phyloP scores from a whole-genome alignment of 169 alveolate genomes.

The Cryptosporidium sp. region DNA sequence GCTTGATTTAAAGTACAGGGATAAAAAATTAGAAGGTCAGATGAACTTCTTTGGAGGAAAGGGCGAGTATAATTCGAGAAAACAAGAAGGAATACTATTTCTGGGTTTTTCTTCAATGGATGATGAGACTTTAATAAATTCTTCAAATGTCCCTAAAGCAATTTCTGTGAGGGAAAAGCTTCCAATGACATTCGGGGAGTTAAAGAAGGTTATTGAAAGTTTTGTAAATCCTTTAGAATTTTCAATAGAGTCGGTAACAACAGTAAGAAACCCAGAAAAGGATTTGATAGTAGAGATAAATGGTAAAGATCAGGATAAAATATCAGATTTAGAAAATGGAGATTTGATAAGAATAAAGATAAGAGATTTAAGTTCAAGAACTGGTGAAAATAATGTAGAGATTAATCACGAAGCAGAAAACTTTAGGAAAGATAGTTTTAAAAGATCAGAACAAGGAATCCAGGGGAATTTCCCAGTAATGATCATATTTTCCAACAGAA shows the following conservation, averaged over 20 bases:
- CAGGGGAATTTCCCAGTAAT: slow-evolving; percentile 15
- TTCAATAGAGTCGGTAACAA: slow-evolving; percentile 35
- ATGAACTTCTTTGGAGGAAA: not conserved
- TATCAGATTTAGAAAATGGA: slow-evolving; percentile 14
- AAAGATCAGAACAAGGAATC: not conserved
- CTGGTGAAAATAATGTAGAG: not conserved
- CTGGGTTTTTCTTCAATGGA: slow-evolving; percentile 13
- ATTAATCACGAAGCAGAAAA: not conserved
- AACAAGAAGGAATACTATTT: slow-evolving; percentile 18
- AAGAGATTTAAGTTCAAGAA: not conserved
- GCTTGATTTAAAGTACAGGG: not conserved
- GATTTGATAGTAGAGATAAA: not conserved
- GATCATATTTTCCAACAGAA: slow-evolving; percentile 13
- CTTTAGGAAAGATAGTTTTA: not conserved
- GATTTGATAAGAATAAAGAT: slow-evolving; percentile 15
- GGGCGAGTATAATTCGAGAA: not conserved
- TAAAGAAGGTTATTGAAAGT: not conserved
- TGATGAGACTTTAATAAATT: not conserved
- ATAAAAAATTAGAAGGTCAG: not conserved
- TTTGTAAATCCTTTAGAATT: not conserved
- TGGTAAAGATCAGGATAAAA: not conserved
- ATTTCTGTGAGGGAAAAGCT: slow-evolving; percentile 8
- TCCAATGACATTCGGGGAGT: slow-evolving; percentile 29
- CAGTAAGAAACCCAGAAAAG: slow-evolving; percentile 1
- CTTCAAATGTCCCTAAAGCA: not conserved